Percentiles rank a stretch among this genome's conserved stretches.
These are phyloP conservation scores for Cerrena zonata DNA, from an alignment of 1,284 basidiomycete genomes.

Conservation along the genomic window DNA sequence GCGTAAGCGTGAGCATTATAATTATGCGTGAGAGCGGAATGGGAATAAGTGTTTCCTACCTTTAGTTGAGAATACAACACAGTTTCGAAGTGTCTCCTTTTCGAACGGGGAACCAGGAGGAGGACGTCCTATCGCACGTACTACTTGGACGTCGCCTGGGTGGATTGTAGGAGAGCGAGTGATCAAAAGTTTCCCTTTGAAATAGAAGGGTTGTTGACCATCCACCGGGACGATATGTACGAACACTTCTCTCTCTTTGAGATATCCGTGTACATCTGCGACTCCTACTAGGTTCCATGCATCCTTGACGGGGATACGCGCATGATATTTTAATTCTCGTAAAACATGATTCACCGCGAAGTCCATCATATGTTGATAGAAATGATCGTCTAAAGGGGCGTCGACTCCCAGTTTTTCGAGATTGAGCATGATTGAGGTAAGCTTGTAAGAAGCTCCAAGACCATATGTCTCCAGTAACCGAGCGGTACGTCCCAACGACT, in stretches of 20 bases:
- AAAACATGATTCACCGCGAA: conserved; percentile 57
- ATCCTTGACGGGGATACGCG: conserved; percentile 58
- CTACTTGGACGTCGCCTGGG: conserved; percentile 63
- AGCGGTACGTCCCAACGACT: conserved; percentile 41
- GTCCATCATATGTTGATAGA: conserved; percentile 49
- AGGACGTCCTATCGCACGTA: conserved; percentile 53
- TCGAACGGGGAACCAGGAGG: conserved; percentile 47
- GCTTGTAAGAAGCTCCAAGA: conserved; percentile 36
- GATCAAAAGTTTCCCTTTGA: conserved; percentile 52
- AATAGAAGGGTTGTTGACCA: conserved; percentile 35
- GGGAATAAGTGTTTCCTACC: conserved; percentile 30
- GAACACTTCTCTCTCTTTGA: conserved; percentile 52
- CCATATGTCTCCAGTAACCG: conserved; percentile 41
- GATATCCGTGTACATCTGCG: conserved; percentile 51
- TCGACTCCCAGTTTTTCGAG: conserved; percentile 34
- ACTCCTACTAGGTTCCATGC: conserved; percentile 66
- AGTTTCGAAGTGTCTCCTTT: conserved; percentile 46
- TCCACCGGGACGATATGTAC: conserved; percentile 44
- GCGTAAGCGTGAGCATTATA: not conserved
- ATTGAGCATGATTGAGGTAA: conserved; percentile 34
- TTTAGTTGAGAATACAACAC: conserved; percentile 52
- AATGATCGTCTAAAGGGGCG: conserved; percentile 33
- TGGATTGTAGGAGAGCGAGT: conserved; percentile 63
- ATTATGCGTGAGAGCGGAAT: not conserved
- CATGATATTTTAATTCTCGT: conserved; percentile 59